A percentile compares a stretch with the other conserved stretches of the same genome.
phyloP scores from a whole-genome alignment of 129 eudicot genomes.

The Pseudognaphalium luteoalbum region DNA sequence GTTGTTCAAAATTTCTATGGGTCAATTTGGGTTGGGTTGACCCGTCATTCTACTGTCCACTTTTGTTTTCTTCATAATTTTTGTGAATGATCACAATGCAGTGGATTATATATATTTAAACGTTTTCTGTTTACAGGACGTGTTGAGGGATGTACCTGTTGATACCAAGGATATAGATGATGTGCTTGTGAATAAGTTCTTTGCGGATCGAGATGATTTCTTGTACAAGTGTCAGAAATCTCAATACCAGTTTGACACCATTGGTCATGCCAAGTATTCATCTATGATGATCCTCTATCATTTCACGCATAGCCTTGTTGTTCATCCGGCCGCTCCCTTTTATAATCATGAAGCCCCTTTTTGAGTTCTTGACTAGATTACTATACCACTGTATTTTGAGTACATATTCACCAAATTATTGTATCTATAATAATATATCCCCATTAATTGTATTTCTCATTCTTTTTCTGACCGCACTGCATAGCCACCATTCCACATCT shows the following conservation, averaged over 20 bases:
- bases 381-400: no score
- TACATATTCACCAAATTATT: no score
- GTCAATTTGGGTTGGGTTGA: not conserved
- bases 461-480: no score
- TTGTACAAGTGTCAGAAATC: conserved; percentile 60
- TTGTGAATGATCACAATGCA: not conserved
- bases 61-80: not conserved
- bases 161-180: conserved; percentile 44
- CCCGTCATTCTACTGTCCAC: not conserved
- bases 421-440: no score
- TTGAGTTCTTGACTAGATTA: no score
- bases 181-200: conserved; percentile 38
- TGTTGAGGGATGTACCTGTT: not conserved
- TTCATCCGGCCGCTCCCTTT: not conserved
- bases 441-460: no score
- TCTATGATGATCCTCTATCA: conserved; percentile 78
- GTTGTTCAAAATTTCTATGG: not conserved
- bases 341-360: not conserved
- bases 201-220: conserved; percentile 50
- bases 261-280: conserved; percentile 78
- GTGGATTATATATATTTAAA: not conserved
- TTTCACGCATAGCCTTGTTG: conserved; percentile 19
- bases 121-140: not conserved
- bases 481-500: no score
- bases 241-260: conserved; percentile 66